Evolutionary conservation across 176 grass and related monocot species (phyloP).

Genomic region (Oryza australiensis): DNA sequence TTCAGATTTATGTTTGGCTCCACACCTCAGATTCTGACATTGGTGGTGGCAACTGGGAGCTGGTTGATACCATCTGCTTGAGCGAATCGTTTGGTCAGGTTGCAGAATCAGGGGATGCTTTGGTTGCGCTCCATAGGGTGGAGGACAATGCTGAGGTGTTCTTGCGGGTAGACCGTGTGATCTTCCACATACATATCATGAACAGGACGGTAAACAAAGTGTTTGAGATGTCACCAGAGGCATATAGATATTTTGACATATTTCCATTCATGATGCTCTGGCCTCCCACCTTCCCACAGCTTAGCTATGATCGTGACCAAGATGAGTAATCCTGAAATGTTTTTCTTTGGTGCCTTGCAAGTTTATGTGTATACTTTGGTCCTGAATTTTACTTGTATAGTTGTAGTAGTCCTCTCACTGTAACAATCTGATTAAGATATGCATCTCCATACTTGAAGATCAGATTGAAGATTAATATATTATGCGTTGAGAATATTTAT

Average conservation of each 20-base stretch:
- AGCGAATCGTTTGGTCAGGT: neutral
- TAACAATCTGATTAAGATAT: neutral
- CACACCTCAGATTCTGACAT: neutral
- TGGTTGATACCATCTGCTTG: neutral
- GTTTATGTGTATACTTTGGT: neutral
- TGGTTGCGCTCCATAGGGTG: neutral
- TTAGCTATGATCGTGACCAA: neutral
- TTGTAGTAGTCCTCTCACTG: neutral
- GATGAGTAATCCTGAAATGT: neutral
- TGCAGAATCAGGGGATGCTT: neutral
- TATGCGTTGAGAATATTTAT: too few species aligned
- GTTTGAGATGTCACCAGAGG: neutral
- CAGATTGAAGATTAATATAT: neutral
- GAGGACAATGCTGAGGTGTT: neutral
- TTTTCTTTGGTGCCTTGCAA: neutral
- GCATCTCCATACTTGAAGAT: neutral
- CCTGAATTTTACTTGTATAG: neutral
- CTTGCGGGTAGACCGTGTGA: neutral
- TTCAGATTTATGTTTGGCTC: neutral
- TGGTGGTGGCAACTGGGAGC: neutral
- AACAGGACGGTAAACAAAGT: neutral
- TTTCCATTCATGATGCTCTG: neutral
- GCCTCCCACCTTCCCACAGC: neutral
- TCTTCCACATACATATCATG: neutral
- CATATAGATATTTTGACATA: neutral